A percentile compares a stretch with the other conserved stretches of the same genome.
Evolutionary conservation across 805 yeast species (phyloP).

Genomic region (Candida insectalens): DNA sequence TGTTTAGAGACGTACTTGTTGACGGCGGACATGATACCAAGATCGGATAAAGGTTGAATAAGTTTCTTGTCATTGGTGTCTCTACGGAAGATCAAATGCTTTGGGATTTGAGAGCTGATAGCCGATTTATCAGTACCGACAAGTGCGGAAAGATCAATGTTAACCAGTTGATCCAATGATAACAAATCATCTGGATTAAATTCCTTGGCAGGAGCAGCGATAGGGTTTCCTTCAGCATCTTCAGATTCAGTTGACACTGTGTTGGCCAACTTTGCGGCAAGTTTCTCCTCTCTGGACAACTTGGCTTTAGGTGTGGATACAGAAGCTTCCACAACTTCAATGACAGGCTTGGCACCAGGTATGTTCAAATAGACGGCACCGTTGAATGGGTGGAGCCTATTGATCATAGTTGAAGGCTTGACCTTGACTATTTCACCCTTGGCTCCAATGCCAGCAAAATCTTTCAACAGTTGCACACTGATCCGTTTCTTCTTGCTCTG

Average conservation of each 20-base stretch:
- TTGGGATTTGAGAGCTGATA: constrained; percentile 18
- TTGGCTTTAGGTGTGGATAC: constrained; percentile 7
- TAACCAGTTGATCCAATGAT: constrained; percentile 19
- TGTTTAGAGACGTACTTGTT: background rate
- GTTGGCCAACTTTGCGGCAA: no score
- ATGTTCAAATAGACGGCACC: constrained; percentile 61
- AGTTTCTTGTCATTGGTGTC: constrained; percentile 12
- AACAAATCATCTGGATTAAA: constrained; percentile 6
- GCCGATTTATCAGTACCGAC: constrained; percentile 12
- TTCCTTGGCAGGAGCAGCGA: background rate
- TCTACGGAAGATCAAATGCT: constrained; percentile 17
- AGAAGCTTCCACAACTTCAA: constrained; percentile 20
- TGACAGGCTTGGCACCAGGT: constrained; percentile 21
- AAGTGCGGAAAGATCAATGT: constrained; percentile 14
- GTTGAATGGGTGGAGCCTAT: constrained; percentile 56
- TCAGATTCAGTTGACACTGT: no score
- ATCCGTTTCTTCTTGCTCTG: constrained; percentile 45
- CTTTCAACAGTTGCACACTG: constrained; percentile 65
- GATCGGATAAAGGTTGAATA: constrained; percentile 10
- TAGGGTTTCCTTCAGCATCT: constrained; percentile 3
- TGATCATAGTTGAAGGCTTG: constrained; percentile 75
- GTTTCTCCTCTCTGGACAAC: constrained; percentile 3
- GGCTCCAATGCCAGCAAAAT: constrained; percentile 53
- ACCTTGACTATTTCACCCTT: constrained; percentile 70
- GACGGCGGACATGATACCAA: no score